These are phyloP conservation scores for Penicillium sp. DNA, from an alignment of 2,329 filamentous ascomycete genomes.

Conservation along the genomic window DNA sequence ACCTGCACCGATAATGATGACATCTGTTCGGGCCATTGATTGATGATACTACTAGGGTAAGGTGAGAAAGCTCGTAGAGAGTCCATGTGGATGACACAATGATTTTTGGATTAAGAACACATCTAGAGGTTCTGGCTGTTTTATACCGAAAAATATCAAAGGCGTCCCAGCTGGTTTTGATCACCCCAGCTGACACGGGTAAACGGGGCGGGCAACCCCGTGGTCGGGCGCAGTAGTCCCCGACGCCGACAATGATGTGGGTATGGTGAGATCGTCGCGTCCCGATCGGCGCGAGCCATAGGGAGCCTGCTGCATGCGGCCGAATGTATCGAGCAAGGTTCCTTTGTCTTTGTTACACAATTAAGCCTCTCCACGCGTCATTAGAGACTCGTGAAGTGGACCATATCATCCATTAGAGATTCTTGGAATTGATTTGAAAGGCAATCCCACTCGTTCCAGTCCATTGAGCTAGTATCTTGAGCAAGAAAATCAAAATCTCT, in stretches of 20 bases:
- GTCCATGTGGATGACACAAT: background rate
- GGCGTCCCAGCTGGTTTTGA: background rate
- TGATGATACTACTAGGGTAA: background rate
- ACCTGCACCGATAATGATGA: constrained; percentile 32
- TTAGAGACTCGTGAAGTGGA: background rate
- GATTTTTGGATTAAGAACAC: background rate
- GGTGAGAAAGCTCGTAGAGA: background rate
- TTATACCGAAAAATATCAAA: background rate
- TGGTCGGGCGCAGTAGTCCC: background rate
- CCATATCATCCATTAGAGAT: constrained; percentile 18
- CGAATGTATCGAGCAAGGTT: background rate
- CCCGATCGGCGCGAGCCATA: background rate
- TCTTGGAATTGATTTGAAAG: constrained; percentile 29
- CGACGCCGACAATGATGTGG: background rate
- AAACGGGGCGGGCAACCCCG: background rate
- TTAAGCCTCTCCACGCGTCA: background rate
- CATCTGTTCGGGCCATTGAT: constrained; percentile 12
- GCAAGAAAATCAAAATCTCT: constrained; percentile 11
- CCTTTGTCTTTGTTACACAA: background rate
- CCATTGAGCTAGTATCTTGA: constrained; percentile 20
- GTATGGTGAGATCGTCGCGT: background rate
- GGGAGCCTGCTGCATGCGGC: background rate
- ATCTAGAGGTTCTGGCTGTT: background rate
- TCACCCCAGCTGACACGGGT: background rate
- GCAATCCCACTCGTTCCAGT: constrained; percentile 32